Conservation (phyloP, 441 rosid genomes). For the Arabidopsis lyrata region DNA sequence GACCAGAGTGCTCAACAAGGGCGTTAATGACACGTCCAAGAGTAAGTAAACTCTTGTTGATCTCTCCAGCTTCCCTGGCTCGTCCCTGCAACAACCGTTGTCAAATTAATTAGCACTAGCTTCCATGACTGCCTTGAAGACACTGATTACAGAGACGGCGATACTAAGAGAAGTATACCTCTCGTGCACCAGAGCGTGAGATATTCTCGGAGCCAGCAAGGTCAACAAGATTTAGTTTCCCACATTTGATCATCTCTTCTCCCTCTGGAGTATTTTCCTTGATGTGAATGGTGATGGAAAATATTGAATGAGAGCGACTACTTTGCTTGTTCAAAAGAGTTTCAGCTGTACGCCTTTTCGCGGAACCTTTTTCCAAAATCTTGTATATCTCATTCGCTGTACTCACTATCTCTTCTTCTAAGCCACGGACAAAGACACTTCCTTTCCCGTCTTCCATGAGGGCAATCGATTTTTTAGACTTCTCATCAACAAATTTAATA, state of each 20-base stretch:
- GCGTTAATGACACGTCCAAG: constrained; percentile 98
- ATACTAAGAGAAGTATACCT: constrained; percentile 56
- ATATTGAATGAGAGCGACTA: constrained; percentile 98
- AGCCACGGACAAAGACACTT: constrained; percentile 92
- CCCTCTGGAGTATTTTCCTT: constrained; percentile 98
- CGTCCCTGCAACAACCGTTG: constrained; percentile 73
- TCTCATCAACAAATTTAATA: constrained; percentile 82
- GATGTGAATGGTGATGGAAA: constrained; percentile 95
- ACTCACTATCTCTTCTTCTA: constrained; percentile 97
- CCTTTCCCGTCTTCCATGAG: constrained; percentile 99
- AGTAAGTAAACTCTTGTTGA: constrained; percentile 96
- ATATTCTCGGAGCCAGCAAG: constrained; percentile 99
- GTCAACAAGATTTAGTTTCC: constrained; percentile 97
- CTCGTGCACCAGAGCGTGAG: constrained; percentile 97
- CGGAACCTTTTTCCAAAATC: constrained; percentile 95
- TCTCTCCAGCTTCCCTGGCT: constrained; percentile 99
- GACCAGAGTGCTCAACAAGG: constrained; percentile 97
- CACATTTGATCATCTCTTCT: constrained; percentile 97
- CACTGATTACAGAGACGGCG: constrained; percentile 4
- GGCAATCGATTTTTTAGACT: constrained; percentile 94
- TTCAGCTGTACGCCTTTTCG: constrained; percentile 97
- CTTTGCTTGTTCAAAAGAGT: constrained; percentile 99
- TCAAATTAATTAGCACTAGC: constrained; percentile 26
- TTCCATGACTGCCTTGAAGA: constrained; percentile 13
- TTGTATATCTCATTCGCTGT: constrained; percentile 97